Conservation (phyloP, 352 stramenopile genomes). For the Salisapilia sapeloensis region DNA sequence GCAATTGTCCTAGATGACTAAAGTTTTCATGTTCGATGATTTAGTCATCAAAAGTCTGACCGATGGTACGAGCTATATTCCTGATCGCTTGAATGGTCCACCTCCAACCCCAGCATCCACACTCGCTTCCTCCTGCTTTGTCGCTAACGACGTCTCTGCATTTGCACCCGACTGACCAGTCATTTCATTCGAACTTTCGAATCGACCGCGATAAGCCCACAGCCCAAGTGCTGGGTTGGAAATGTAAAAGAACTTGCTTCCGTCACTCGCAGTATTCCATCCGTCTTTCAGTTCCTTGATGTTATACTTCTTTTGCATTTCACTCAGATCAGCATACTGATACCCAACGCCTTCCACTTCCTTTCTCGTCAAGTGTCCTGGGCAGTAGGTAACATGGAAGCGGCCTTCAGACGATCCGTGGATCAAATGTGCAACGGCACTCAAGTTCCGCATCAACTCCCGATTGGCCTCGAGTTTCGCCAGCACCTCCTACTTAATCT, state of each 20-base stretch:
- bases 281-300: conserved; percentile 78
- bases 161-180: conserved; percentile 1
- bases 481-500: conserved; percentile 68
- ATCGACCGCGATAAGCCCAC: conserved; percentile 84
- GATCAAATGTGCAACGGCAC: conserved; percentile 91
- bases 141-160: conserved; percentile 8
- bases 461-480: conserved; percentile 80
- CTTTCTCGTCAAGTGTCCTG: conserved; percentile 80
- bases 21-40: conserved; percentile 1
- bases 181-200: conserved; percentile 30
- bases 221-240: conserved; percentile 92
- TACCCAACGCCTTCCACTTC: conserved; percentile 91
- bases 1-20: conserved; percentile 9
- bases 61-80: not conserved
- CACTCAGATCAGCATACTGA: conserved; percentile 72
- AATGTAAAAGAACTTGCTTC: conserved; percentile 92
- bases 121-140: conserved; percentile 28
- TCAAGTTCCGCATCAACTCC: conserved; percentile 92
- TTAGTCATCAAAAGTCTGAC: conserved; percentile 1
- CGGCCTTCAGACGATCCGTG: conserved; percentile 94
- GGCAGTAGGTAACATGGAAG: conserved; percentile 93
- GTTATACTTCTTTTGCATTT: conserved; percentile 78
- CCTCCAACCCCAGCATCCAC: conserved; percentile 56
- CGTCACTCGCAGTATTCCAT: conserved; percentile 76
- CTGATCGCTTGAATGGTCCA: conserved; percentile 29